Base-by-base conservation (phyloP, 345 rosid genomes). In the Bruguiera gymnorhiza region DNA sequence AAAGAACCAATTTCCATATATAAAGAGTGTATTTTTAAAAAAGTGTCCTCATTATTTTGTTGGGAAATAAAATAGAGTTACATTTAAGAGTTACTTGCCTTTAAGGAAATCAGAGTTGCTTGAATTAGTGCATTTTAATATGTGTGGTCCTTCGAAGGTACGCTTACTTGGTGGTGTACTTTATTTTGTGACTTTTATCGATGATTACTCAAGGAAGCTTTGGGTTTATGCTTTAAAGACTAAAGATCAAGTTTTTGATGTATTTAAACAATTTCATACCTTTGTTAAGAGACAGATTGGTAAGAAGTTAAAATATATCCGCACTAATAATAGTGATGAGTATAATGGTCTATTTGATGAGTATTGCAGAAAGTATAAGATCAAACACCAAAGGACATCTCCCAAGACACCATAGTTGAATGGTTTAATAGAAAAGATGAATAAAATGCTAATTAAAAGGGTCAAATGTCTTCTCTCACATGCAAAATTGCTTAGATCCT, bases 181-280 rank as follows among this genome's bases (percentile, higher is more conserved):
- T 0, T 58, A 58, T 15, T 68, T 58, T 68, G 26, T 58, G 8
- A 68, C 72, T 34, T 63, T 43, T 58, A 68, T 68, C 8, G 27
- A 68, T 36, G 64, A 58, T 58, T 26, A 68, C 18, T 56, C 8
- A 27, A 68, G 16, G 8, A 56, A 68, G 18, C n/a, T 16, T 0
- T 68, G 53, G 63, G 6, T 60, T 15, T 60, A 26, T 60, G 0
- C 10, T 29, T 29, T 18, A 5, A 60, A 60, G 36, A 31, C n/a
- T 9, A 30, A 60, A 60, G 13, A 60, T 29, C 27, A 60, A 1
- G 39, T 60, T 2, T 29, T 60, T 26, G 0, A 60, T 2, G 20
- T 13, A 8, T 60, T 60, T 29, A 60, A 60, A 26, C 0, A 26
- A 29, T 29, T 60, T 30, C 23, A 60, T 3, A 1, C 13, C 36